Conservation (phyloP, 805 yeast species). For the Lachancea thermotolerans region DNA sequence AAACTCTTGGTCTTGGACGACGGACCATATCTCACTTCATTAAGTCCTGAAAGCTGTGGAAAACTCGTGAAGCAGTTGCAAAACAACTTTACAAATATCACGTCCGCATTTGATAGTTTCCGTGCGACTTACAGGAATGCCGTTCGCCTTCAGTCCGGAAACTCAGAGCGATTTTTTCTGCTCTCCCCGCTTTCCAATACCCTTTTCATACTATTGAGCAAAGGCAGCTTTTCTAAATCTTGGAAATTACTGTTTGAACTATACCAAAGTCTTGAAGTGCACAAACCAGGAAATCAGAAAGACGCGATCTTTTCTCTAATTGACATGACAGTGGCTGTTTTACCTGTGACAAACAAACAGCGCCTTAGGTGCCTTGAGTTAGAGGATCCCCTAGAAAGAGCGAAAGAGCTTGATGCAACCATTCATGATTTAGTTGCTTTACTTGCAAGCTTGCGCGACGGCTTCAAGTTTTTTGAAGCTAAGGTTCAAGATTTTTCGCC, state of each 20-base stretch:
- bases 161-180: constrained; percentile 34
- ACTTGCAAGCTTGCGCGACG: constrained; percentile 33
- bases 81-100: constrained; percentile 19
- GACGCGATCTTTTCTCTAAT: constrained; percentile 11
- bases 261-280: neutral
- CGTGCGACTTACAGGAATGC: constrained; percentile 27
- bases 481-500: constrained; percentile 45
- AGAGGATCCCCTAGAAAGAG: constrained; percentile 29
- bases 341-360: constrained; percentile 43
- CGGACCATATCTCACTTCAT: constrained; percentile 14
- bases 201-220: constrained; percentile 47
- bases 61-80: neutral
- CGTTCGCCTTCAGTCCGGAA: constrained; percentile 17
- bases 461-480: constrained; percentile 37
- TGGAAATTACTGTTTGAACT: constrained; percentile 23
- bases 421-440: constrained; percentile 33
- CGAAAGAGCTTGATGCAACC: constrained; percentile 29
- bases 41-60: neutral
- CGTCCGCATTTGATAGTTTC: constrained; percentile 31
- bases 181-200: constrained; percentile 57
- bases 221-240: constrained; percentile 41
- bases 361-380: constrained; percentile 35
- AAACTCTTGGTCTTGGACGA: constrained; percentile 23
- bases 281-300: constrained; percentile 17
- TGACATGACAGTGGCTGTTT: constrained; percentile 45